Base-by-base conservation (phyloP, 495 filamentous ascomycete genomes). In the Halenospora varia region DNA sequence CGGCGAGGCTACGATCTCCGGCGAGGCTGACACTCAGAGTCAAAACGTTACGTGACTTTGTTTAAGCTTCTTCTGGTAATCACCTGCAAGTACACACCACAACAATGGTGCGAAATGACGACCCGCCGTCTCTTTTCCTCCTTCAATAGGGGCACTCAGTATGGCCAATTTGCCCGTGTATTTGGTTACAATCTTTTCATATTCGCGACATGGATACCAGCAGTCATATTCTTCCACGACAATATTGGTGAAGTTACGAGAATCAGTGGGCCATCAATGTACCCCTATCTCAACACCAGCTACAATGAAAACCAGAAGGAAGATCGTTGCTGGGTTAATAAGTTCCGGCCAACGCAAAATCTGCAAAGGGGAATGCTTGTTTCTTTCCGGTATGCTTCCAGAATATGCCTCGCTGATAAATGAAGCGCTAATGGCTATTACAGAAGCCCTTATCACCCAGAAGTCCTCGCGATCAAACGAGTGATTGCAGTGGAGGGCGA, bases 231-330 rank as follows among this genome's bases (percentile, higher is more conserved):
- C 72, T 80, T 89, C 72, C 81, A 83, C 49, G 74, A 78, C 47
- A 75, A 87, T 62, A 73, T 89, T 51, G 75, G 78, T 48, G 76
- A 85, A 58, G 60, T 87, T 24, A 82, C 83, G 62, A 76, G 76
- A 71, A 83, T 91, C 60, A 74, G 71, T 24, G 89, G 89, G 2
- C 74, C 82, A 19, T 88, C 83, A 15, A 93, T 93, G 89, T 89
- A 86, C 53, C 89, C 89, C 0, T 87, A 82, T 68, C 65, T 93
- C 10, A 91, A 91, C 59, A 74, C 83, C 41, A 77, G 84, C 48
- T 85, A 73, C 66, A 76, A 85, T 41, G 69, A 78, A 60, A 80
- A 75, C 47, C 73, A 81, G 20, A 75, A 76, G 22, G 66, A 77
- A 58, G 80, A 83, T 51, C n/a, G 81, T 70, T 77, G 76, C 62